Evolutionary conservation across 768 basidiomycete species (phyloP), one percentile per base, ranked within the genome.

Genomic region (Rhodotorula graminis): DNA sequence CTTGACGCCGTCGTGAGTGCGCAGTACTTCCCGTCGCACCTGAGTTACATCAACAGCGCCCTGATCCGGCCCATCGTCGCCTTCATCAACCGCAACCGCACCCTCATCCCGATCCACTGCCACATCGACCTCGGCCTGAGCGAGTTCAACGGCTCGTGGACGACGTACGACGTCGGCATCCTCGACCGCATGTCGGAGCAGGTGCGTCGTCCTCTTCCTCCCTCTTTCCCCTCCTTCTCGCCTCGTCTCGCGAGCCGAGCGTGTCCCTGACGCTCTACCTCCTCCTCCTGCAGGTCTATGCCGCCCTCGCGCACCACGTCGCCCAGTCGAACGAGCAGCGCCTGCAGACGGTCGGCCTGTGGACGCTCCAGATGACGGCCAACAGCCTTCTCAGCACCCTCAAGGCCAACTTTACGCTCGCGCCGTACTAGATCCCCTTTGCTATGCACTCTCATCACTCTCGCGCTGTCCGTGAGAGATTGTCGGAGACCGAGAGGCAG

Each of bases 121-220:
- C 86, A 88, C 65, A 88, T 97, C 8, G 87, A 90, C 50, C 90
- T 93, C 79, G 87, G 90, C 70, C 81, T 95, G 70, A 83, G 81
- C 65, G 92, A 96, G 71, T 99, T 97, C 80, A 92, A 98, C 81
- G 96, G 96, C 10, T 87, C 92, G 31, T 98, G 93, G 94, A 98
- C 92, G 66, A 91, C 76, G 73, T 72, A 73, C 70, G n/a, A 80
- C 92, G 92, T 92, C 80, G 95, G 94, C 31, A 85, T 99, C 62
- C 90, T 94, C 85, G 90, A 93, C 74, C 90, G 89, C 69, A 90
- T 96, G 60, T 90, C 93, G 2, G 82, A 88, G 76, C 92, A 96
- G 84, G 91, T 89, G 74, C 57, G 81, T 77, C 33, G 37, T 5
- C 37, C 37, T 37, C 37, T 9, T 37, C 9, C 37, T 37, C 37